A percentile compares a stretch with the other conserved stretches of the same genome.
phyloP scores from a whole-genome alignment of 1,284 basidiomycete genomes.

The Xerocomus amazonicus region DNA sequence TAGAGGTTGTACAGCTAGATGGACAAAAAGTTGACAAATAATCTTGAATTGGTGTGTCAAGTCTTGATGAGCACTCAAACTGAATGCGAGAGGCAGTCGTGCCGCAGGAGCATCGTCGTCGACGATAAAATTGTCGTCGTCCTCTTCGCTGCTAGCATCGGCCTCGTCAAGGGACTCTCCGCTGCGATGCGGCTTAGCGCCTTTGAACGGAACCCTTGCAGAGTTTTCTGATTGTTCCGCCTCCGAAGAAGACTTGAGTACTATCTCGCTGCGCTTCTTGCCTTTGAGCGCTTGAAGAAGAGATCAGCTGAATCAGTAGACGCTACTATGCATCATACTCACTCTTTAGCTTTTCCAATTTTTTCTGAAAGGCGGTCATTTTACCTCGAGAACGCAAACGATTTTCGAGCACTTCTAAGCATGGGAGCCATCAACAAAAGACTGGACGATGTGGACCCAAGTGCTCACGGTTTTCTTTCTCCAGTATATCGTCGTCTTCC shows the following conservation, averaged over 20 bases:
- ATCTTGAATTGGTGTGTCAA: slow-evolving; percentile 77
- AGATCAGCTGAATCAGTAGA: slow-evolving; percentile 5
- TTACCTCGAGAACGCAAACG: slow-evolving; percentile 62
- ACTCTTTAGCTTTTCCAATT: slow-evolving; percentile 62
- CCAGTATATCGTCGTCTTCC: slow-evolving; percentile 47
- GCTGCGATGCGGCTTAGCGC: slow-evolving; percentile 26
- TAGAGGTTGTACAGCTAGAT: slow-evolving; percentile 64
- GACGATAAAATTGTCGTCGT: slow-evolving; percentile 59
- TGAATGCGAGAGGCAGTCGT: slow-evolving; percentile 70
- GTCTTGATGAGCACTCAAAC: slow-evolving; percentile 72
- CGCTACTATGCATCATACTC: slow-evolving; percentile 14
- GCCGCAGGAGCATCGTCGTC: slow-evolving; percentile 61
- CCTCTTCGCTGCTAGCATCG: slow-evolving; percentile 20
- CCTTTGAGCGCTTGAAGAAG: slow-evolving; percentile 32
- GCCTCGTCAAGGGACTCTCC: slow-evolving; percentile 22
- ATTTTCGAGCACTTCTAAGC: slow-evolving; percentile 56
- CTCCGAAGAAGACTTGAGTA: slow-evolving; percentile 36
- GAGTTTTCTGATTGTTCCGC: slow-evolving; percentile 34
- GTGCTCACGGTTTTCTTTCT: slow-evolving; percentile 54
- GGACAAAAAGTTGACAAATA: slow-evolving; percentile 81
- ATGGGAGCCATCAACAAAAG: slow-evolving; percentile 1
- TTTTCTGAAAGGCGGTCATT: slow-evolving; percentile 57
- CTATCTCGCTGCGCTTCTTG: slow-evolving; percentile 45
- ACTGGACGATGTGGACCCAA: background rate
- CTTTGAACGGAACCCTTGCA: slow-evolving; percentile 25